Base-by-base conservation (phyloP, 768 basidiomycete species). In the Tulasnella sp. region DNA sequence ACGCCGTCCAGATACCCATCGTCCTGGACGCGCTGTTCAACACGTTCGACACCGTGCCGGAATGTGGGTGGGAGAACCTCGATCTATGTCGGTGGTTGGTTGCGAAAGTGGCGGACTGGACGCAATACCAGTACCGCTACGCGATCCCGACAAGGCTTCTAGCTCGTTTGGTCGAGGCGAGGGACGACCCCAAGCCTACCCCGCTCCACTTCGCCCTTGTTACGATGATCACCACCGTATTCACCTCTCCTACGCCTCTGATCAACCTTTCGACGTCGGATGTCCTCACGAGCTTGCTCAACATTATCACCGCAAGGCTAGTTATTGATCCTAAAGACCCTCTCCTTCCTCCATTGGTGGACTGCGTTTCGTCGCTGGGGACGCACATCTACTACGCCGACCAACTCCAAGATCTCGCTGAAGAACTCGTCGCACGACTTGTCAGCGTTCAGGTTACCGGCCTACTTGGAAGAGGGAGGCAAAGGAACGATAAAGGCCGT, bases 331-430 rank as follows among this genome's bases (percentile, higher is more conserved):
- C 85, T 0, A 81, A 86, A 12, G 94, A 95, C 76, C 73, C 83
- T 7, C 82, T 94, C 11, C 81, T 98, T 12, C 84, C 87, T 0
- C 79, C 84, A 8, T 78, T 95, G 67, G 89, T 95, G 8, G 84
- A 88, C 70, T 90, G 90, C 77, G 89, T 95, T 52, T 83, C 90
- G 2, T 91, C 94, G 0, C 83, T 98, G 12, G 94, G 94, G 40
- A 88, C 90, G 12, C 94, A 96, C 77, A 88, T 96, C 69, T 95
- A 97, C 82, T 98, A 98, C 78, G 90, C 93, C 42, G 95, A 97
- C 79, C 95, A 98, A 80, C 93, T 95, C 66, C 92, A 94, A 77
- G 95, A 97, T 77, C 87, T 97, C 59, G 88, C 92, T 1, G 89
- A 88, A 71, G 95, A 95, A 79, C 81, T 95, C 62, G 86, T 94